phyloP scores from a whole-genome alignment of 495 filamentous ascomycete species.

The Lindgomyces ingoldianus region DNA sequence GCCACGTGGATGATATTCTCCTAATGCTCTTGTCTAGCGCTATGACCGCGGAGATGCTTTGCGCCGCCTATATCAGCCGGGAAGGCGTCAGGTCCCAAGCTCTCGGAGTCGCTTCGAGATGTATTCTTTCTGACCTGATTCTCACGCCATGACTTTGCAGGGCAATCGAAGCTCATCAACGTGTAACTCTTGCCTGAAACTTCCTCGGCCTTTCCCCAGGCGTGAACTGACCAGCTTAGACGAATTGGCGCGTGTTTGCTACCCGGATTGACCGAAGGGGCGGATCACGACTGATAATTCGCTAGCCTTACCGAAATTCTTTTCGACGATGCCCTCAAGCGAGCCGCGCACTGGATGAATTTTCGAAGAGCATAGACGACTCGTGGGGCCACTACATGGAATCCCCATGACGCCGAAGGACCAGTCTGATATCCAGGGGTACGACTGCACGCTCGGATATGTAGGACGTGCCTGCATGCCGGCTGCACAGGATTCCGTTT shows the following conservation, averaged over 20 bases:
- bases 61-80: conserved; percentile 54
- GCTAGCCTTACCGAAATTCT: conserved; percentile 36
- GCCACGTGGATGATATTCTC: conserved; percentile 45
- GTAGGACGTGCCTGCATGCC: conserved; percentile 37
- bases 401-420: conserved; percentile 40
- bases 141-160: conserved; percentile 33
- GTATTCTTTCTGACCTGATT: conserved; percentile 6
- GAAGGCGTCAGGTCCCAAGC: conserved; percentile 32
- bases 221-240: conserved; percentile 26
- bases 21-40: conserved; percentile 45
- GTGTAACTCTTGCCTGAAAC: conserved; percentile 23
- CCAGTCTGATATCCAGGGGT: conserved; percentile 38
- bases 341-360: conserved; percentile 32
- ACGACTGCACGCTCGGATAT: conserved; percentile 40
- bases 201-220: neutral
- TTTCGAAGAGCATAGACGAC: conserved; percentile 32
- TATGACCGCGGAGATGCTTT: conserved; percentile 50
- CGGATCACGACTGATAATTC: neutral
- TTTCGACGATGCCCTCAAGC: conserved; percentile 33
- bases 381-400: conserved; percentile 37
- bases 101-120: neutral
- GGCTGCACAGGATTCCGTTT: conserved; percentile 25
- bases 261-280: neutral
- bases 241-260: conserved; percentile 33
- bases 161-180: conserved; percentile 24